A percentile compares a stretch with the other conserved stretches of the same genome.
These are phyloP conservation scores for Dictyostelium citrinum DNA, from an alignment of 78 protist species.

Conservation along the genomic window DNA sequence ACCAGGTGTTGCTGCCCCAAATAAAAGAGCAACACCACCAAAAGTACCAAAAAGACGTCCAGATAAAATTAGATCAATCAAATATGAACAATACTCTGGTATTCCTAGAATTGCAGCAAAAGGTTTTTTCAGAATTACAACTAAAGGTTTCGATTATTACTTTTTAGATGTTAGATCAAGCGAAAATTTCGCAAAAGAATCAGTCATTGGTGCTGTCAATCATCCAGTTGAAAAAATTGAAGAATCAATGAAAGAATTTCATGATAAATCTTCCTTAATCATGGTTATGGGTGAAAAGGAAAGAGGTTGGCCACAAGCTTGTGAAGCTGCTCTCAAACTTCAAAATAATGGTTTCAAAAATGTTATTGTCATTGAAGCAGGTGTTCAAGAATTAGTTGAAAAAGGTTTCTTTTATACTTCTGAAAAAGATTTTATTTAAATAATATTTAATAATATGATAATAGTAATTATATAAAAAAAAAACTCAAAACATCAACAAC, in stretches of 20 bases:
- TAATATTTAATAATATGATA: not conserved
- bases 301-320: constrained; percentile 45
- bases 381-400: constrained; percentile 46
- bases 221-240: constrained; percentile 37
- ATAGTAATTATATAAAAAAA: not conserved
- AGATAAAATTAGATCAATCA: constrained; percentile 45
- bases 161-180: constrained; percentile 35
- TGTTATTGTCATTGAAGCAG: constrained; percentile 29
- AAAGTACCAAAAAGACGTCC: constrained; percentile 72
- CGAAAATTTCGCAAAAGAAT: not conserved
- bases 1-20: constrained; percentile 19
- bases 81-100: constrained; percentile 35
- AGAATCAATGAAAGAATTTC: not conserved
- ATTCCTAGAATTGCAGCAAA: constrained; percentile 61
- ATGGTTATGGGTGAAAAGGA: constrained; percentile 35
- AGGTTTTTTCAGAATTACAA: constrained; percentile 48
- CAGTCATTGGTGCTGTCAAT: constrained; percentile 54
- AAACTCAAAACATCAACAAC: too few species aligned
- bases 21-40: constrained; percentile 59
- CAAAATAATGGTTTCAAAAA: constrained; percentile 41
- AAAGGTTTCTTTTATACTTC: constrained; percentile 54
- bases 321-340: constrained; percentile 53
- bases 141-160: constrained; percentile 53
- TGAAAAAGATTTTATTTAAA: not conserved
- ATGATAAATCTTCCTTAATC: constrained; percentile 18